A percentile compares a stretch with the other conserved stretches of the same genome.
Evolutionary conservation across 2,329 filamentous ascomycete genomes (phyloP).

Genomic region (Claviceps pusilla): DNA sequence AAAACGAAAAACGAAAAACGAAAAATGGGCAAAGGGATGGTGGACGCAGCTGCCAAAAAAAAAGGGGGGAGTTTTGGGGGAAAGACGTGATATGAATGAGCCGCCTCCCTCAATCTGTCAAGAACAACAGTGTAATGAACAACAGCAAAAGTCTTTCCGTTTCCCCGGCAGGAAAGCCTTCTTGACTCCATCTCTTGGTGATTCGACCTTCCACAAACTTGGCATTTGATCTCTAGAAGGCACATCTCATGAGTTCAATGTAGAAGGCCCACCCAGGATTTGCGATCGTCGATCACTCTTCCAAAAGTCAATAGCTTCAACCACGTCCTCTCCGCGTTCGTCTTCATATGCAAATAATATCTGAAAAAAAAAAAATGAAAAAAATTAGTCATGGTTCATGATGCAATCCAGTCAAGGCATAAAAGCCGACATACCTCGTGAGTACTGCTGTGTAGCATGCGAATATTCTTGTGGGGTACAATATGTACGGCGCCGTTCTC

Average conservation of each 20-base stretch:
- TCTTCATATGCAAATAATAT: slow-evolving; percentile 97
- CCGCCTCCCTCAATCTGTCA: background rate
- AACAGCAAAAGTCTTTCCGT: background rate
- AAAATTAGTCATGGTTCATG: background rate
- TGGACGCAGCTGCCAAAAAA: background rate
- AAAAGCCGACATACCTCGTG: slow-evolving; percentile 57
- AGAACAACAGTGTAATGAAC: background rate
- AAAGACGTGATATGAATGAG: background rate
- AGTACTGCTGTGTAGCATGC: slow-evolving; percentile 93
- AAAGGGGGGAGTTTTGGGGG: background rate
- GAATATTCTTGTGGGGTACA: slow-evolving; percentile 87
- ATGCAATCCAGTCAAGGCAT: background rate
- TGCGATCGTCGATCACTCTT: slow-evolving; percentile 45
- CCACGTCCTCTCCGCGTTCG: slow-evolving; percentile 80
- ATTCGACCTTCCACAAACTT: background rate
- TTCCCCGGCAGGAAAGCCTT: background rate
- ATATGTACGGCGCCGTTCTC: slow-evolving; percentile 92
- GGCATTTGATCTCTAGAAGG: background rate
- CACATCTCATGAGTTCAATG: background rate
- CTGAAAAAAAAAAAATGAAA: slow-evolving; percentile 28
- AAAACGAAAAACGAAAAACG: background rate
- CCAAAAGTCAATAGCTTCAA: slow-evolving; percentile 96
- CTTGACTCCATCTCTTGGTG: background rate
- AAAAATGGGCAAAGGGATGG: background rate
- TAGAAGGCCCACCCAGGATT: slow-evolving; percentile 11